Evolutionary conservation across 2,329 filamentous ascomycete genomes (phyloP).

Genomic region (Eutypella sp.): DNA sequence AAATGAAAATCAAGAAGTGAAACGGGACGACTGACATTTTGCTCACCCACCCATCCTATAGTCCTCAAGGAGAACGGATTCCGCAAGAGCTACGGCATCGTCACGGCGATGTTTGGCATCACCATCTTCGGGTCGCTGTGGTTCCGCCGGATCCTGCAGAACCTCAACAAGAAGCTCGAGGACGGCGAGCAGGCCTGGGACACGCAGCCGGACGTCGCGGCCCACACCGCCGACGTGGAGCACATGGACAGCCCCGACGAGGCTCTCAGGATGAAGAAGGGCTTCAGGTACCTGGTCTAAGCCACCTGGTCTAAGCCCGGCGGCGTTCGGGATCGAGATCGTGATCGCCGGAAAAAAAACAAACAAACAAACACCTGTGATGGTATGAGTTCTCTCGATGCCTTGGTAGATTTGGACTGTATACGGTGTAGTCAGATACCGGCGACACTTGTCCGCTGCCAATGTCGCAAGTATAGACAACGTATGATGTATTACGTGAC

Average conservation of each 20-base stretch:
- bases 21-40: background rate
- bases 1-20: no score
- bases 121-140: conserved; percentile 48
- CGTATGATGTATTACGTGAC: no score
- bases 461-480: no score
- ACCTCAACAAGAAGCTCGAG: conserved; percentile 44
- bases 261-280: conserved; percentile 39
- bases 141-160: conserved; percentile 42
- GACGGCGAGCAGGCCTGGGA: conserved; percentile 35
- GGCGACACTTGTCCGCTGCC: no score
- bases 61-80: conserved; percentile 53
- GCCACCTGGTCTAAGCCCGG: no score
- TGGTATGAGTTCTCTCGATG: no score
- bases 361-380: background rate
- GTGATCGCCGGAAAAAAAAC: background rate
- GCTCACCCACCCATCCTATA: background rate
- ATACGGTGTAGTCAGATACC: no score
- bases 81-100: conserved; percentile 60
- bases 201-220: conserved; percentile 31
- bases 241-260: conserved; percentile 38
- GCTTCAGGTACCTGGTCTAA: conserved; percentile 43
- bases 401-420: no score
- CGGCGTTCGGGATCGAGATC: background rate
- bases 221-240: conserved; percentile 35
- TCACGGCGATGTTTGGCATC: conserved; percentile 58